Conservation (phyloP, 306 rosid genomes). For the Crotalaria pallida region DNA sequence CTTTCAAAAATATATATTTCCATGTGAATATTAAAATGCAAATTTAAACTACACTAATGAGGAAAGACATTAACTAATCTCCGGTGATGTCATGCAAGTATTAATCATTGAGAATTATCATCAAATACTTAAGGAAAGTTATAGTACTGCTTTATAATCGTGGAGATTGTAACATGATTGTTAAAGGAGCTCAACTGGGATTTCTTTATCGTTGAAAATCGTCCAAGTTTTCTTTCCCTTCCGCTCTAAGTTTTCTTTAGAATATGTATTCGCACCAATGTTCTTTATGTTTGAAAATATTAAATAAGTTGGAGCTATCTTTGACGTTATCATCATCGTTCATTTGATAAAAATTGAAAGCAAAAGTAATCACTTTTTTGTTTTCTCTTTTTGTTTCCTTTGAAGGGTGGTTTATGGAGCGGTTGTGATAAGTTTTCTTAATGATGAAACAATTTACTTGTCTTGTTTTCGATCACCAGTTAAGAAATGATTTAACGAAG, state of each 20-base stretch:
- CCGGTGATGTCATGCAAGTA: background rate
- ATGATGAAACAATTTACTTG: background rate
- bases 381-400: background rate
- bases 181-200: background rate
- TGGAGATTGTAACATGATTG: background rate
- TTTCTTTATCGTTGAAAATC: background rate
- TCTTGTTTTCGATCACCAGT: background rate
- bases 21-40: background rate
- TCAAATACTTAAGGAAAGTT: background rate
- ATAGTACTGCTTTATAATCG: background rate
- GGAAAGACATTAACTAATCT: background rate
- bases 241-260: background rate
- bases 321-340: background rate
- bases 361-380: background rate
- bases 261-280: background rate
- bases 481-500: background rate
- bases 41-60: background rate
- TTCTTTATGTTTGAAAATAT: background rate
- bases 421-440: background rate
- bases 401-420: background rate
- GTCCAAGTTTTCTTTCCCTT: background rate
- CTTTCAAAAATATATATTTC: background rate
- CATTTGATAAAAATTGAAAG: background rate
- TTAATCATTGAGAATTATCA: background rate
- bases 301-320: background rate